Percentiles rank a stretch among this genome's conserved stretches.
Conservation (phyloP, 2,329 filamentous ascomycete genomes). For the Myotisia sp. region DNA sequence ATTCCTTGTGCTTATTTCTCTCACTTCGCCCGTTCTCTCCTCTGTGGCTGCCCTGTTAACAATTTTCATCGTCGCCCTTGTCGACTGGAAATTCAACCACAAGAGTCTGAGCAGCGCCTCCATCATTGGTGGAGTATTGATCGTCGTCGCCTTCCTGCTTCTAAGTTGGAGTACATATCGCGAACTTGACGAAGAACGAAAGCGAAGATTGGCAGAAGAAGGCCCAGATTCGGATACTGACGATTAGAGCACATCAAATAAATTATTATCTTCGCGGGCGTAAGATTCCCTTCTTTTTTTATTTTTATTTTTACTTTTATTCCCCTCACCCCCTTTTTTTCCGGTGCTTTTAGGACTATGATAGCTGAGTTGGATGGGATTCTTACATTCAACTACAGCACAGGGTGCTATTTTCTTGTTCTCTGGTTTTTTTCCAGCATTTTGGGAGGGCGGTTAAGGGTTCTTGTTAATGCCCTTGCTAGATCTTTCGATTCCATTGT, state of each 20-base stretch:
- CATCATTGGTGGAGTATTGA: conserved; percentile 68
- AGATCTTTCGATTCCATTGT: too few species aligned
- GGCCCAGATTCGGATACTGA: conserved; percentile 31
- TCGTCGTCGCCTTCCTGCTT: conserved; percentile 75
- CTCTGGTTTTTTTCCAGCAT: too few species aligned
- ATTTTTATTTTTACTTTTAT: not conserved
- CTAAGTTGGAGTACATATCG: conserved; percentile 83
- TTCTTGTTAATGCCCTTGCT: too few species aligned
- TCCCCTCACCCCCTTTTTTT: not conserved
- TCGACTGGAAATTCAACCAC: conserved; percentile 76
- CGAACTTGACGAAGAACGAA: conserved; percentile 77
- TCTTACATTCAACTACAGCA: too few species aligned
- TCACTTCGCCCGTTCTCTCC: conserved; percentile 83
- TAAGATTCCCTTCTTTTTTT: not conserved
- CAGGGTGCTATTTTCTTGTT: too few species aligned
- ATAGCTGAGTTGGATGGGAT: too few species aligned
- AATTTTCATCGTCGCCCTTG: conserved; percentile 89
- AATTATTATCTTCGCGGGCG: too few species aligned
- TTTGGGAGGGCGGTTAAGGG: too few species aligned
- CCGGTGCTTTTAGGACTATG: too few species aligned
- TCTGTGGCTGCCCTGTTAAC: conserved; percentile 87
- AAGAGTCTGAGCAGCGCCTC: conserved; percentile 60
- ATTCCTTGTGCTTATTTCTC: conserved; percentile 80
- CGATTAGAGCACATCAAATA: too few species aligned
- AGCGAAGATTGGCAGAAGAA: conserved; percentile 38